Base-by-base conservation (phyloP, 2,329 filamentous ascomycete genomes). In the Aspergillus bombycis region DNA sequence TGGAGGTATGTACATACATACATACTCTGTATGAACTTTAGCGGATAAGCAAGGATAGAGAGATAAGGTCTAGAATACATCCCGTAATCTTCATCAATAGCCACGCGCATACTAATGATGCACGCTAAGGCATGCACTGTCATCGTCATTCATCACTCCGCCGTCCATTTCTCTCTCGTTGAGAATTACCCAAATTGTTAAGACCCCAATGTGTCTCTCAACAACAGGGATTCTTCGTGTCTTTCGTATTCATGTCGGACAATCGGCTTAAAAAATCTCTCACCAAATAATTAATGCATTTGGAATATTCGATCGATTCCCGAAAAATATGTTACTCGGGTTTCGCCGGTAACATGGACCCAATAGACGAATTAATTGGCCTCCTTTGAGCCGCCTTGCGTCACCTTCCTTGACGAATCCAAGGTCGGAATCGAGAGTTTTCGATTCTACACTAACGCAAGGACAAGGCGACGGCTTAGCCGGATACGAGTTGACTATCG, bases 401-500 rank as follows among this genome's bases (percentile, higher is more conserved):
- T 63, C 50, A 61, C 58, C 36, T 53, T 58, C 56, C 53, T 58
- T 61, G 52, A 63, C 58, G 58, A 58, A 60, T 60, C 58, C 58
- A 34, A 55, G 46, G 45, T 4, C 30, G 21, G 21, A 46, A 12
- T 45, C 46, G 56, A n/a, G 48, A 34, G 16, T 46, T 50, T 50
- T 43, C 21, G 32, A 52, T 36, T 30, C 43, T 36, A 57, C 30
- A 45, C 55, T 64, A 63, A 54, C 46, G 54, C 55, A 56, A 21
- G 14, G 26, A 50, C 30, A 59, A 53, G 32, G 26, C 14, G 53
- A 55, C 52, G 48, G 28, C 28, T 52, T 16, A 36, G 52, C 46
- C 63, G 61, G 60, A 65, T 65, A 65, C 63, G 63, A 65, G 63
- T 55, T 60, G 54, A n/a, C 62, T 53, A 59, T 50, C 34, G 28